A percentile compares a stretch with the other conserved stretches of the same genome.
Conservation (phyloP, 169 alveolate genomes). For the Plasmodium adleri region DNA sequence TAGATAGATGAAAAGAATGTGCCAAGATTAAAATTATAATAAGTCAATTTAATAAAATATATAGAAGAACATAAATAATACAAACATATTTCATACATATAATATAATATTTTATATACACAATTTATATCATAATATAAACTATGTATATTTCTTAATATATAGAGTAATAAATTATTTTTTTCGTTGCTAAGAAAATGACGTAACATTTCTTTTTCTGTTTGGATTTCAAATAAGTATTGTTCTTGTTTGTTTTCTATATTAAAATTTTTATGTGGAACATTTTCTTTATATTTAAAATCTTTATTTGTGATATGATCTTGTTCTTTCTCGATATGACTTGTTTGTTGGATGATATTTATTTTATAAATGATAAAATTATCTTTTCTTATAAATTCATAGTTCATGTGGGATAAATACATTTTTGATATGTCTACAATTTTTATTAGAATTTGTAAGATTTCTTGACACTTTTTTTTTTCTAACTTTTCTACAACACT, state of each 20-base stretch:
- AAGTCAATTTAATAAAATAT: conserved; percentile 20
- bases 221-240: conserved; percentile 52
- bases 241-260: conserved; percentile 22
- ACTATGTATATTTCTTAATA: conserved; percentile 8
- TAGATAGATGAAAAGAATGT: conserved; percentile 19
- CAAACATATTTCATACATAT: conserved; percentile 44
- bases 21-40: conserved; percentile 19
- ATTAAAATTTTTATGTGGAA: background rate
- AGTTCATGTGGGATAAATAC: conserved; percentile 1
- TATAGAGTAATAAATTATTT: conserved; percentile 15
- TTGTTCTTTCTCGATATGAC: background rate
- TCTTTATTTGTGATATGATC: background rate
- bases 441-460: conserved; percentile 39
- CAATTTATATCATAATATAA: conserved; percentile 30
- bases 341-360: background rate
- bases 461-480: conserved; percentile 39
- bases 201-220: conserved; percentile 41
- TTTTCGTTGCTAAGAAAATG: conserved; percentile 30
- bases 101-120: conserved; percentile 36
- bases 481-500: conserved; percentile 36
- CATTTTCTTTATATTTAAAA: background rate
- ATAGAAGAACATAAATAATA: conserved; percentile 44
- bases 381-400: background rate
- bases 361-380: conserved; percentile 6
- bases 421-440: conserved; percentile 26